These are phyloP conservation scores for Talaromyces thailandensis DNA, from an alignment of 495 filamentous ascomycete genomes.

Conservation along the genomic window DNA sequence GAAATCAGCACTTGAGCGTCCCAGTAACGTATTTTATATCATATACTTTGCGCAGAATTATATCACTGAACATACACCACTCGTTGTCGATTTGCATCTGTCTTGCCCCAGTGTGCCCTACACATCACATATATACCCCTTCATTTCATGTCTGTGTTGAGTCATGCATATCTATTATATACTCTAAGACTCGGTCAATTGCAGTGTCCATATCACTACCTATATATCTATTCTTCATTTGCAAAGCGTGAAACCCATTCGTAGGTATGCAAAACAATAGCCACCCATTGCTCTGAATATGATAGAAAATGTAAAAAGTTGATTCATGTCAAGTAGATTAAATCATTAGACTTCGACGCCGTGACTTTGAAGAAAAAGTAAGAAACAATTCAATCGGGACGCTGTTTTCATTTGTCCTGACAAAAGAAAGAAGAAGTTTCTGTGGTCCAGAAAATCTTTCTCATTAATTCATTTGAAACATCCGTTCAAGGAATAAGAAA, in stretches of 20 bases:
- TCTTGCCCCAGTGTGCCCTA: neutral
- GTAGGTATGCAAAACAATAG: neutral
- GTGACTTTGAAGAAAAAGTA: neutral
- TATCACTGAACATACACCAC: neutral
- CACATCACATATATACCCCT: neutral
- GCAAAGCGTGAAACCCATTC: neutral
- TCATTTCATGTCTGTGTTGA: neutral
- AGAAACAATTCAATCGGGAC: neutral
- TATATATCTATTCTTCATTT: neutral
- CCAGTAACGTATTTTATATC: neutral
- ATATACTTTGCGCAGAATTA: neutral
- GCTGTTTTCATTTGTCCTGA: neutral
- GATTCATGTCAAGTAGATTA: neutral
- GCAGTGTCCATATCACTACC: neutral
- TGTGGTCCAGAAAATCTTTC: neutral
- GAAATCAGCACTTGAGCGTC: neutral
- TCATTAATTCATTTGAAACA: neutral
- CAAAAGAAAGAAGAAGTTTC: neutral
- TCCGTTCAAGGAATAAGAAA: slow-evolving; percentile 1
- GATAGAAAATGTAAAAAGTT: neutral
- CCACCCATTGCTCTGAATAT: neutral
- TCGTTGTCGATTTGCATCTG: neutral
- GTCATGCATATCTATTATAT: neutral
- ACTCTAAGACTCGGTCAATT: neutral
- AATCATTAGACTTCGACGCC: neutral